Evolutionary conservation across 805 yeast species (phyloP), one percentile per base, ranked within the genome.

Genomic region (Starmerella bombicola): DNA sequence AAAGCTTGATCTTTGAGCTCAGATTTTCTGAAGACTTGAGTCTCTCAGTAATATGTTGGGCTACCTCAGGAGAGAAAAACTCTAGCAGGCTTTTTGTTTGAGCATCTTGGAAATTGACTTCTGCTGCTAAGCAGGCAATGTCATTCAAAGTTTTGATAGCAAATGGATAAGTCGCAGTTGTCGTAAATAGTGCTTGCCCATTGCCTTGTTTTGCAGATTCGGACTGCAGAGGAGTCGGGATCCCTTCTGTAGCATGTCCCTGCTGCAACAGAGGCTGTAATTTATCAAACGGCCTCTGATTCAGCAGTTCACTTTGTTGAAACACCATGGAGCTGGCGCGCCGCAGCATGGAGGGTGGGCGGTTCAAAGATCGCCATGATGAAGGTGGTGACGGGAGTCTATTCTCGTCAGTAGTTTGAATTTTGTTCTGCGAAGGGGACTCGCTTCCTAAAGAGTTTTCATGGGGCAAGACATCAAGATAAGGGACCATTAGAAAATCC

Each of bases 61-160:
- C 48, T 34, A 13, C 39, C 28, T 30, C n/a, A 5, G 39, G 43
- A 1, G 45, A 16, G 15, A 62, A 74, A 49, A 84, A 67, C 58
- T 81, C 93, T 64, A 83, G 66, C 26, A 86, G 65, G 0, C 83
- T 73, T 37, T 78, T 59, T 15, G 77, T 67, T 28, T 70, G 69
- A 26, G 84, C 64, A 22, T 76, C 76, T 28, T 65, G 67, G 53
- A 76, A 73, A 34, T 83, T 74, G 3, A 81, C 74, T 15, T 95
- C 95, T 61, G 86, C 81, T 64, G 82, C 75, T 44, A 84, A 66
- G 55, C 93, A 81, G 0, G 95, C 93, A 49, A 85, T 65, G 60
- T 86, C 96, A 56, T 88, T 86, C 13, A 93, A 84, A 5, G 93
- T 86, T 53, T 73, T 74, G 37, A 86, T 70, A 21, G 66, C 62